Base-by-base conservation (phyloP, 2,329 filamentous ascomycete genomes). In the Talaromyces islandicus region DNA sequence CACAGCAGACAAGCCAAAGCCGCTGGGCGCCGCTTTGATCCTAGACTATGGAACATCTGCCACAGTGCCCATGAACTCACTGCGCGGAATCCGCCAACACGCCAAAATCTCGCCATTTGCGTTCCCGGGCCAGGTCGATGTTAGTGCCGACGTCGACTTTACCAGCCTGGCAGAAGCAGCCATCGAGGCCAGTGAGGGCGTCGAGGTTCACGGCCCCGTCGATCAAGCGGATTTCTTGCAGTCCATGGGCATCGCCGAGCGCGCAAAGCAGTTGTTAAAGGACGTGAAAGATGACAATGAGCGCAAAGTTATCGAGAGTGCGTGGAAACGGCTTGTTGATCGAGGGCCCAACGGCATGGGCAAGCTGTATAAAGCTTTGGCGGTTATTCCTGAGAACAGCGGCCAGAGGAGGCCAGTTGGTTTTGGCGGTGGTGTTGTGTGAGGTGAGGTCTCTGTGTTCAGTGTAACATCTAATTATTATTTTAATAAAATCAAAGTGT, bases 61-160 rank as follows among this genome's bases (percentile, higher is more conserved):
- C 60, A 89, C 84, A 0, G 87, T 99, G 54, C 94, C 94, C 2
- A 80, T 89, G 62, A 96, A 96, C 80, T 95, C 92, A 0, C 83
- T 99, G 24, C 89, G 94, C 32, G 94, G 94, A 24, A 97, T 99
- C 73, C 85, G 87, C 38, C 80, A 82, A 14, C 94, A 99, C 77
- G 79, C 81, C 25, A 81, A 83, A 25, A 89, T 96, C 52, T 92
- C 87, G 24, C 91, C 94, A 4, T 91, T 99, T 68, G 81, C 84
- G 0, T 81, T 85, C 6, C 90, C 94, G 0, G 94, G 94, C 0
- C 83, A 88, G 27, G 92, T 95, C 2, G 94, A 99, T 71, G 80
- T 99, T 24, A 92, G 88, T 65, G 93, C 90, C 0, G 93, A 99
- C 70, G 94, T 99, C 0, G 94, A 99, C 74, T 99, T 99, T 71